Evolutionary conservation across 495 filamentous ascomycete species (phyloP), one percentile per base, ranked within the genome.

Genomic region (Penicillium manginii): DNA sequence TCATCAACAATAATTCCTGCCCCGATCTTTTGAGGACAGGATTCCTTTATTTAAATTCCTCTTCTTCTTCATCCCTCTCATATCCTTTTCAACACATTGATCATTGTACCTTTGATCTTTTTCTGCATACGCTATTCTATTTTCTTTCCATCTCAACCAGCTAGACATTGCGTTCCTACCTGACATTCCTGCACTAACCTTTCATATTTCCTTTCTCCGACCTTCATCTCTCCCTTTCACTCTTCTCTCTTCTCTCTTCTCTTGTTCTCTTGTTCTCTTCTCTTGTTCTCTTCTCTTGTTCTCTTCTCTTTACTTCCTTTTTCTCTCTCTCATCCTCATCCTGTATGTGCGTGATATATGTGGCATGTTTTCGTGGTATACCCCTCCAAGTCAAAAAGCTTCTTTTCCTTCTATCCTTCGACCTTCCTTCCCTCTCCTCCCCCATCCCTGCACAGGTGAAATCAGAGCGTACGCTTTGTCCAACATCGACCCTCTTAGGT

Each of bases 361-460:
- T 69, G 66, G 59, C 64, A 67, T 69, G 66, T 69, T 67, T 29
- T 51, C 45, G 62, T 69, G 66, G 64, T 67, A 67, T 67, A 67
- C 66, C 66, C 66, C 60, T 60, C 58, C 40, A 58, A 65, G 59
- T 65, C 62, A 61, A 63, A 69, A 69, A 64, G 57, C 50, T 40
- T 58, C 49, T 52, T 62, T 52, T 52, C 37, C 40, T 47, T 59
- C 52, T 60, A 49, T 60, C 52, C 50, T 54, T 18, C 31, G 29
- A 46, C 43, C 45, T 59, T 56, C 46, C n/a, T n/a, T n/a, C n/a
- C n/a, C n/a, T n/a, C n/a, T 52, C 49, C 15, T 29, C 26, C 35
- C 35, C 4, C 12, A n/a, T 35, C 50, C 35, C 15, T 62, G 64
- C 62, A 67, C 57, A 68, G 54, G 48, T 45, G 51, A 58, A 50